A percentile compares a stretch with the other conserved stretches of the same genome.
phyloP scores from a whole-genome alignment of 352 stramenopile species.

The Pythium guiyangense region DNA sequence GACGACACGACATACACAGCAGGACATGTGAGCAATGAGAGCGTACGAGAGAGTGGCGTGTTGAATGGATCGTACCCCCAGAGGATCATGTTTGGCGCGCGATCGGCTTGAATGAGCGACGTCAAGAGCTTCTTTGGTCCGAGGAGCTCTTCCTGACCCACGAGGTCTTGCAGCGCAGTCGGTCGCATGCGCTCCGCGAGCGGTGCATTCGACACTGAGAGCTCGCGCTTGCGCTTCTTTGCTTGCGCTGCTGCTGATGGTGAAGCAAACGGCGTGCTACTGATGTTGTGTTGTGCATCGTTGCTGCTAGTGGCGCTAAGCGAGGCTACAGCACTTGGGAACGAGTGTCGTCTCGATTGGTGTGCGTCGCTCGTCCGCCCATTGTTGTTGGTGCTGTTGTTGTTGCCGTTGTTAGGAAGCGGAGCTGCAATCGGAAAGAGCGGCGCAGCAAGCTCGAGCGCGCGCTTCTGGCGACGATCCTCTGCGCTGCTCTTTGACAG shows the following conservation, averaged over 20 bases:
- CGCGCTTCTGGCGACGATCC: constrained; percentile 17
- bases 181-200: constrained; percentile 79
- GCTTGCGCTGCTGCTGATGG: constrained; percentile 16
- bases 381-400: background rate
- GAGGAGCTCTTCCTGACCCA: constrained; percentile 64
- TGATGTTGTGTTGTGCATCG: background rate
- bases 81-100: constrained; percentile 83
- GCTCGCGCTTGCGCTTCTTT: constrained; percentile 54
- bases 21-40: too few species aligned
- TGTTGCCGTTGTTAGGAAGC: background rate
- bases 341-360: constrained; percentile 8
- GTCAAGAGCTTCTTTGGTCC: constrained; percentile 52
- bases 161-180: too few species aligned
- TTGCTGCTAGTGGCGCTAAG: background rate
- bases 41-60: too few species aligned
- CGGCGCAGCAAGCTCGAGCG: constrained; percentile 7
- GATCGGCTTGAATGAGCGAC: constrained; percentile 57
- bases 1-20: too few species aligned
- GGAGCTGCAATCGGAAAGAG: too few species aligned
- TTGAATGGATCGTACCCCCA: constrained; percentile 71
- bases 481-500: constrained; percentile 23
- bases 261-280: background rate
- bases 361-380: background rate
- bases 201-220: constrained; percentile 24
- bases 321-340: background rate